Evolutionary conservation across 1,284 basidiomycete species (phyloP).

Genomic region (Mycosarcoma mackinlayi): DNA sequence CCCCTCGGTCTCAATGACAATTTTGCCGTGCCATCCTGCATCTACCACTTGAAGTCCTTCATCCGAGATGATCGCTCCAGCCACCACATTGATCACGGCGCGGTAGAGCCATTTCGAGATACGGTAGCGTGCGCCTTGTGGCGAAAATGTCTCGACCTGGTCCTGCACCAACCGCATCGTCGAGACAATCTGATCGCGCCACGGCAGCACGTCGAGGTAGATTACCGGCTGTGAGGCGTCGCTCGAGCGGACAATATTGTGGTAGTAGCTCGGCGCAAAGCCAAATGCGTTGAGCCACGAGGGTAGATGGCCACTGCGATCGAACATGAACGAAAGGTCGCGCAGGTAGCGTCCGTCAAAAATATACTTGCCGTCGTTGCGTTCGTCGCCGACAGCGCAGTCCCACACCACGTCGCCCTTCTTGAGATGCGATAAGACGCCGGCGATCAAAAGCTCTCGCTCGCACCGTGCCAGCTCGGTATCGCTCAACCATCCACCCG

Average conservation of each 20-base stretch:
- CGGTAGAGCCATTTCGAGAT: constrained; percentile 70
- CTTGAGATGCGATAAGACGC: constrained; percentile 65
- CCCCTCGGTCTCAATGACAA: constrained; percentile 64
- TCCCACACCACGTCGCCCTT: constrained; percentile 69
- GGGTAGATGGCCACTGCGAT: constrained; percentile 69
- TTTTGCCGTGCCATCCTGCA: constrained; percentile 52
- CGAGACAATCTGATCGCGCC: constrained; percentile 63
- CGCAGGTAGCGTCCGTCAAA: constrained; percentile 68
- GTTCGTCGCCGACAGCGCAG: constrained; percentile 63
- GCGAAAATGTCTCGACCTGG: constrained; percentile 65
- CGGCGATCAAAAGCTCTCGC: constrained; percentile 65
- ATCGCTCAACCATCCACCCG: constrained; percentile 53
- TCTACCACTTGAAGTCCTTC: constrained; percentile 51
- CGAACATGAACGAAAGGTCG: constrained; percentile 66
- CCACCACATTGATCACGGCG: constrained; percentile 56
- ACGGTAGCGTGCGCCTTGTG: constrained; percentile 66
- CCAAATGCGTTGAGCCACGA: constrained; percentile 68
- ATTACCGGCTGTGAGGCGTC: constrained; percentile 54
- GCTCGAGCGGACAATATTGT: constrained; percentile 67
- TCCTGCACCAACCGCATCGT: constrained; percentile 68
- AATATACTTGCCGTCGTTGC: constrained; percentile 64
- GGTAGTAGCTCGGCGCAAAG: constrained; percentile 68
- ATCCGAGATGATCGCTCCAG: constrained; percentile 51
- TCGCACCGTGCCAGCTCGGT: constrained; percentile 61
- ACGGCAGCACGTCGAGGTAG: constrained; percentile 66